Percentiles rank a stretch among this genome's conserved stretches.
phyloP scores from a whole-genome alignment of 768 basidiomycete species.

The Hemileccinum impolitum region DNA sequence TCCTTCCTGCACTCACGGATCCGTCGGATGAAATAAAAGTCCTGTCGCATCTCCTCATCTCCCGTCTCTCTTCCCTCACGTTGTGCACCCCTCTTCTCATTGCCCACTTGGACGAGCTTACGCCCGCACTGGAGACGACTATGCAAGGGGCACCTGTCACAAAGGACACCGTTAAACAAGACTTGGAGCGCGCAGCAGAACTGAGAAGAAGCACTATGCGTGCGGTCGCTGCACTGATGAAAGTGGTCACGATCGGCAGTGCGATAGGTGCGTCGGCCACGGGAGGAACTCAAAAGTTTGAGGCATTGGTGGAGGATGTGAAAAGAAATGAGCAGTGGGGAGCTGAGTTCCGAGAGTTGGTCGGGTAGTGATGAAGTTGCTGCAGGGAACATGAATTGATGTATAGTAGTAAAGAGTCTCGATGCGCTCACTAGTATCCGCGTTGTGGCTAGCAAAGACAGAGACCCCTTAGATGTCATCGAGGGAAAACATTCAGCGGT shows the following conservation, averaged over 20 bases:
- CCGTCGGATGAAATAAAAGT: slow-evolving; percentile 97
- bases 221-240: slow-evolving; percentile 83
- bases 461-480: no score
- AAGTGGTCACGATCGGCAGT: slow-evolving; percentile 57
- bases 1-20: slow-evolving; percentile 81
- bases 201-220: slow-evolving; percentile 87
- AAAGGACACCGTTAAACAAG: slow-evolving; percentile 96
- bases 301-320: slow-evolving; percentile 72
- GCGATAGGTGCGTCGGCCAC: slow-evolving; percentile 37
- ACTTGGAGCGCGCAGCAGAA: slow-evolving; percentile 83
- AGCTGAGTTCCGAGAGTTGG: slow-evolving; percentile 48
- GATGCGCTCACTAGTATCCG: no score
- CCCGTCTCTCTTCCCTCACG: slow-evolving; percentile 81
- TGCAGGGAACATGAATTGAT: no score
- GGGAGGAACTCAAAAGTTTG: slow-evolving; percentile 52
- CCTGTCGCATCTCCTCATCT: slow-evolving; percentile 91
- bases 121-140: slow-evolving; percentile 79
- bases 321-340: slow-evolving; percentile 67
- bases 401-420: no score
- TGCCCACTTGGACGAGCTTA: slow-evolving; percentile 82
- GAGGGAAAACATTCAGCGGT: no score
- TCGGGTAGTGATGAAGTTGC: slow-evolving; percentile 21
- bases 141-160: slow-evolving; percentile 87
- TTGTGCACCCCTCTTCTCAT: slow-evolving; percentile 26
- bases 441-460: no score